A percentile compares a stretch with the other conserved stretches of the same genome.
phyloP scores from a whole-genome alignment of 176 grass and related monocot species.

The Cymbopogon citratus region DNA sequence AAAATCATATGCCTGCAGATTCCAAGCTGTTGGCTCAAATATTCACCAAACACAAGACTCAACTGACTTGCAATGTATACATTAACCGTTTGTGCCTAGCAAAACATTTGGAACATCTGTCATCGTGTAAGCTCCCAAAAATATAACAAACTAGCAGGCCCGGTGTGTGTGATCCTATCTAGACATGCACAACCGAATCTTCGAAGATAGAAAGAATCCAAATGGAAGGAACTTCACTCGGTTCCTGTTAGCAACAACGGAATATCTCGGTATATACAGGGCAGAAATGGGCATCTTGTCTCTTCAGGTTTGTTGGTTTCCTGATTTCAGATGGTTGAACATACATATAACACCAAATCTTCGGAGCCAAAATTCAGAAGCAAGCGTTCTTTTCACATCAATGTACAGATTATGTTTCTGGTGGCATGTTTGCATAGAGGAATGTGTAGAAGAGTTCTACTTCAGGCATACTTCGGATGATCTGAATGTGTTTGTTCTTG shows the following conservation, averaged over 20 bases:
- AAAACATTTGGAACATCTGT: neutral
- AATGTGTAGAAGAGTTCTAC: conserved; percentile 89
- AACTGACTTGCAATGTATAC: neutral
- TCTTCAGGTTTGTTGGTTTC: neutral
- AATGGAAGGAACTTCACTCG: neutral
- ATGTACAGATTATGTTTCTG: conserved; percentile 22
- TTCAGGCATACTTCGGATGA: conserved; percentile 66
- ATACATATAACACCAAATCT: neutral
- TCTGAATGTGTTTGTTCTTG: conserved; percentile 77
- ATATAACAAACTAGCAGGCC: conserved; percentile 2
- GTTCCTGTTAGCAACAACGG: neutral
- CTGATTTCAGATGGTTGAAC: neutral
- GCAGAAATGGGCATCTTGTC: neutral
- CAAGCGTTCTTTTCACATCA: neutral
- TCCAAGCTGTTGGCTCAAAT: neutral
- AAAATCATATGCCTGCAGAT: neutral
- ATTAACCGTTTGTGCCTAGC: neutral
- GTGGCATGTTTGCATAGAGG: conserved; percentile 74
- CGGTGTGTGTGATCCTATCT: neutral
- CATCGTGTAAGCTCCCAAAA: neutral
- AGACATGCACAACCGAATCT: neutral
- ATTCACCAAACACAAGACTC: neutral
- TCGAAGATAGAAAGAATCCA: neutral
- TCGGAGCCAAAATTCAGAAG: conserved; percentile 11
- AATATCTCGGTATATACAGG: conserved; percentile 22